Percentiles rank a stretch among this genome's conserved stretches.
Conservation (phyloP, 352 stramenopile genomes). For the Pythium folliculosum region DNA sequence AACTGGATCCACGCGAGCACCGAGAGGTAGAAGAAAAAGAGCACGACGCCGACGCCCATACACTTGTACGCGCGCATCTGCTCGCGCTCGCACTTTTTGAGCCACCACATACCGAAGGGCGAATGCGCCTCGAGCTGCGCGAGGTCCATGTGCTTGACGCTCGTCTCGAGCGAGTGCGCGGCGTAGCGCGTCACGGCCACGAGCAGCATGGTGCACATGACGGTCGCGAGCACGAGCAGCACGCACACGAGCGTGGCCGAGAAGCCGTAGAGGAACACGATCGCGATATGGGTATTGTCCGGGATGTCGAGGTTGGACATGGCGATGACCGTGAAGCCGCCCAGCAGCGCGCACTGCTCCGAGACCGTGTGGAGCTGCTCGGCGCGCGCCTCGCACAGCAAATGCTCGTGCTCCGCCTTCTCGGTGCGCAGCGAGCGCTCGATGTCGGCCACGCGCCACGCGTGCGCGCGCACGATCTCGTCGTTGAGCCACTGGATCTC, state of each 20-base stretch:
- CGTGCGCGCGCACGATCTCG: conserved; percentile 65
- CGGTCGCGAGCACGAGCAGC: conserved; percentile 52
- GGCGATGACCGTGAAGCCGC: conserved; percentile 67
- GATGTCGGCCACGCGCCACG: conserved; percentile 69
- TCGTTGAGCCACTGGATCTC: conserved; percentile 81
- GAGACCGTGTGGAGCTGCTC: conserved; percentile 74
- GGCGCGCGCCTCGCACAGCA: conserved; percentile 59
- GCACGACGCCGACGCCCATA: conserved; percentile 58
- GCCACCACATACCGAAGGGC: conserved; percentile 71
- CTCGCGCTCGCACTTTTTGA: conserved; percentile 64
- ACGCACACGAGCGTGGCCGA: conserved; percentile 56
- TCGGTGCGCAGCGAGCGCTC: conserved; percentile 64
- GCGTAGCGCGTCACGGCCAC: conserved; percentile 71
- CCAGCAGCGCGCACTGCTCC: conserved; percentile 66
- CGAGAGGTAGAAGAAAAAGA: conserved; percentile 75
- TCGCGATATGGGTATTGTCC: conserved; percentile 22
- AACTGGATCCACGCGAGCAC: conserved; percentile 75
- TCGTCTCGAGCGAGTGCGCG: conserved; percentile 51
- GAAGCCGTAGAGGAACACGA: conserved; percentile 54
- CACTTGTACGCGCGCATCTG: conserved; percentile 76
- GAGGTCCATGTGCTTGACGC: conserved; percentile 49
- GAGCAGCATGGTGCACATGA: conserved; percentile 72
- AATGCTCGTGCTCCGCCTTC: conserved; percentile 67
- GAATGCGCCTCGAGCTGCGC: conserved; percentile 50
- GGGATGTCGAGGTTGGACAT: conserved; percentile 67